Evolutionary conservation across 2,329 filamentous ascomycete species (phyloP).

Genomic region (Fusarium aywerte): DNA sequence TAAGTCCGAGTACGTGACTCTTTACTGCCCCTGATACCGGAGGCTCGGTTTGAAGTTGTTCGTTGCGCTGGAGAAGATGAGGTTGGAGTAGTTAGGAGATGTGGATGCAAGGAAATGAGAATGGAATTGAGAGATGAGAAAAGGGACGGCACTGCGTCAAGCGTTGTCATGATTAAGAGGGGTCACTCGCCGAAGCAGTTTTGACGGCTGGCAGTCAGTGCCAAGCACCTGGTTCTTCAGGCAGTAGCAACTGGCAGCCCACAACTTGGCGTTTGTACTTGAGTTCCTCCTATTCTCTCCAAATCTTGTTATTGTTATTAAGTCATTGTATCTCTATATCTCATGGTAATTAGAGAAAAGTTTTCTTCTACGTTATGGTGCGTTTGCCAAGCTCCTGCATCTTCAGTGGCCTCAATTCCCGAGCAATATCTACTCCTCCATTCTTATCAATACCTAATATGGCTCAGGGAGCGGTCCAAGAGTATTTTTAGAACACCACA

Average conservation of each 20-base stretch:
- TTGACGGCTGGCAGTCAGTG: conserved; percentile 27
- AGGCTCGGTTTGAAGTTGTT: conserved; percentile 3
- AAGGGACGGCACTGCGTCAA: conserved; percentile 13
- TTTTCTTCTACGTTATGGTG: too few relatives aligned
- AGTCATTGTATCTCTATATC: neutral
- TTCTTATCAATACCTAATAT: neutral
- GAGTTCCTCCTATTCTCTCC: neutral
- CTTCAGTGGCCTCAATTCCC: neutral
- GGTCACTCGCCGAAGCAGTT: neutral
- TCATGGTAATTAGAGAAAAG: too few relatives aligned
- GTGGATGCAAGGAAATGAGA: conserved; percentile 5
- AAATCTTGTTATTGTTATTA: too few relatives aligned
- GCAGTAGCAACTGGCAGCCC: conserved; percentile 19
- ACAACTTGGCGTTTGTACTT: neutral
- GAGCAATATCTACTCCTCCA: neutral
- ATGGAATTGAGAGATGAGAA: conserved; percentile 11
- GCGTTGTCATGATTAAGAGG: neutral
- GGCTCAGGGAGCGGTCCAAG: neutral
- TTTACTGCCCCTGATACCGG: neutral
- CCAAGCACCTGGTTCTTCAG: conserved; percentile 30
- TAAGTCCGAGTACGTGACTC: neutral
- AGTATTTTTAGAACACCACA: neutral
- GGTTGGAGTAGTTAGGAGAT: conserved; percentile 5
- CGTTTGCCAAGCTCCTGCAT: neutral
- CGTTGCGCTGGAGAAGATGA: conserved; percentile 18